Percentiles rank a stretch among this genome's conserved stretches.
These are phyloP conservation scores for Huntiella decipiens DNA, from an alignment of 2,329 filamentous ascomycete species.

Conservation along the genomic window DNA sequence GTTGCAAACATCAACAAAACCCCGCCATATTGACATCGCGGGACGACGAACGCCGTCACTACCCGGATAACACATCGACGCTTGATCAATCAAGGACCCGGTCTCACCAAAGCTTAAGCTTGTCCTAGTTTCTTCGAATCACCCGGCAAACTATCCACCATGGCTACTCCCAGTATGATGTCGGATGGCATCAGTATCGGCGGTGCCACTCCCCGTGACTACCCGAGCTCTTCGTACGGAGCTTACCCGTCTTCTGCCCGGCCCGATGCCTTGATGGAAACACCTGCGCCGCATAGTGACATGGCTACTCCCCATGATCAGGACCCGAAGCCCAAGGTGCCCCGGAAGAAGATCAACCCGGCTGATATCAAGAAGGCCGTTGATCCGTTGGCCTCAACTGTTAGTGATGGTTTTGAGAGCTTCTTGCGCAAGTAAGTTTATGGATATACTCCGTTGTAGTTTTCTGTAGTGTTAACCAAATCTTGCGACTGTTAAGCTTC, in stretches of 20 bases:
- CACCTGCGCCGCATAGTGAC: constrained; percentile 41
- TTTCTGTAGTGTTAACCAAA: constrained; percentile 3
- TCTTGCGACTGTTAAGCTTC: neutral
- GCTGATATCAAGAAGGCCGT: constrained; percentile 50
- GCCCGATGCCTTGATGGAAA: constrained; percentile 28
- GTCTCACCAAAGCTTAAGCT: too few species aligned
- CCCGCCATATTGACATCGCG: too few species aligned
- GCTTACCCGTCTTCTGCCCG: constrained; percentile 29
- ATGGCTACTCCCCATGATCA: constrained; percentile 43
- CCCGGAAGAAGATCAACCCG: constrained; percentile 14
- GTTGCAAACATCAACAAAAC: too few species aligned
- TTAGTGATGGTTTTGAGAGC: constrained; percentile 58
- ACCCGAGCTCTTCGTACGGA: constrained; percentile 13
- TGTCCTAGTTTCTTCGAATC: neutral
- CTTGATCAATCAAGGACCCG: too few species aligned
- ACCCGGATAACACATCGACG: too few species aligned
- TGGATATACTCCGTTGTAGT: neutral
- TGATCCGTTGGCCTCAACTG: constrained; percentile 54
- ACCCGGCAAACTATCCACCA: neutral
- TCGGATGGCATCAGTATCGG: constrained; percentile 32
- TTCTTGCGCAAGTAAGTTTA: constrained; percentile 54
- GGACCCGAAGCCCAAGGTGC: constrained; percentile 34
- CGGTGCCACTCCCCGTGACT: constrained; percentile 25
- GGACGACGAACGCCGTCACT: neutral
- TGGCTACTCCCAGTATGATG: constrained; percentile 22